phyloP scores from a whole-genome alignment of 1,139 yeast species.

The Lodderomyces orthopsilosis region DNA sequence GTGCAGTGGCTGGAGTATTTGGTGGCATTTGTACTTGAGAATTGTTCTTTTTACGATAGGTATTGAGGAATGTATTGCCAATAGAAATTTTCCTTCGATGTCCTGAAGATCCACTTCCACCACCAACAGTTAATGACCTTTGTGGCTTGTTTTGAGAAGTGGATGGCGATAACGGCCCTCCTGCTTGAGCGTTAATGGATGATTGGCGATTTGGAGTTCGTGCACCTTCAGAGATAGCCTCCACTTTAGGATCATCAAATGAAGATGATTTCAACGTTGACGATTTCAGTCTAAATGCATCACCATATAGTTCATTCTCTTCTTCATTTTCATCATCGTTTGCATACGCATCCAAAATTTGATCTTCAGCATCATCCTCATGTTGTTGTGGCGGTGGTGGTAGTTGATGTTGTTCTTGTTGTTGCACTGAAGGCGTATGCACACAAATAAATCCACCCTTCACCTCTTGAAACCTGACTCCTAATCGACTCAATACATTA shows the following conservation, averaged over 20 bases:
- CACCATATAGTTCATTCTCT: conserved; percentile 41
- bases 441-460: conserved; percentile 92
- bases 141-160: conserved; percentile 14
- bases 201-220: conserved; percentile 40
- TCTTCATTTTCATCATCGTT: conserved; percentile 17
- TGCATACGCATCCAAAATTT: conserved; percentile 6
- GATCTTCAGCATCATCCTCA: conserved; percentile 23
- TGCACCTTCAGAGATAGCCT: conserved; percentile 15
- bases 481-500: conserved; percentile 69
- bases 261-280: conserved; percentile 15
- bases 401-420: conserved; percentile 10
- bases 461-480: conserved; percentile 84
- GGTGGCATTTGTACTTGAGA: conserved; percentile 47
- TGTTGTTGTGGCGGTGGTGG: conserved; percentile 6
- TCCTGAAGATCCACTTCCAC: conserved; percentile 21
- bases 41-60: conserved; percentile 47
- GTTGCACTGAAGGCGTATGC: conserved; percentile 54
- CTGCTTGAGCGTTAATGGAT: conserved; percentile 33
- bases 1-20: conserved; percentile 51
- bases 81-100: conserved; percentile 65
- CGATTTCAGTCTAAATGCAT: conserved; percentile 41
- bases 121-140: conserved; percentile 22
- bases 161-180: conserved; percentile 11
- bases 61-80: conserved; percentile 51
- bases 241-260: conserved; percentile 18